phyloP scores from a whole-genome alignment of 345 rosid genomes.

The Ceriops decandra region DNA sequence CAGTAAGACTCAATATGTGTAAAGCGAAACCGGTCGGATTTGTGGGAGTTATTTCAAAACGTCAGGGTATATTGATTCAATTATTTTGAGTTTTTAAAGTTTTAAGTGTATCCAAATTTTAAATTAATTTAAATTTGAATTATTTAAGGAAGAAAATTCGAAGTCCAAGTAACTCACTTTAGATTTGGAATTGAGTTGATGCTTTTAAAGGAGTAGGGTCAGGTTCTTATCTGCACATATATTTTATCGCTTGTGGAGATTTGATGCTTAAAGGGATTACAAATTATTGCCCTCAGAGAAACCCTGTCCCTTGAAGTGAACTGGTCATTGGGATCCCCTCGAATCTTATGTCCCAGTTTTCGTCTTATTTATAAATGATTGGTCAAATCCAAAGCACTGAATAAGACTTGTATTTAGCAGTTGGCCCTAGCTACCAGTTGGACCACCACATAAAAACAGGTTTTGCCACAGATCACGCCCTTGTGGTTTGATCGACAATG shows the following conservation, averaged over 20 bases:
- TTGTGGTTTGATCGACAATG: not conserved
- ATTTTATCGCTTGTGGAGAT: conserved; percentile 20
- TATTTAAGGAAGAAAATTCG: not conserved
- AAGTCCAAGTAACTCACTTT: conserved; percentile 30
- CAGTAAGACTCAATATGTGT: too few relatives aligned
- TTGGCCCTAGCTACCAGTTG: conserved; percentile 11
- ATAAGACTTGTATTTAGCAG: conserved; percentile 3
- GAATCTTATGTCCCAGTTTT: conserved; percentile 26
- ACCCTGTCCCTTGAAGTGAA: conserved; percentile 23
- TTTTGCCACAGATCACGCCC: not conserved
- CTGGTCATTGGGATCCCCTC: conserved; percentile 31
- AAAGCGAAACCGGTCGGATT: too few relatives aligned
- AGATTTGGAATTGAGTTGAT: conserved; percentile 29
- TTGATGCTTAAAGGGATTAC: conserved; percentile 41
- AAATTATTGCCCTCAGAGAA: conserved; percentile 39
- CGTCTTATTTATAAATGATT: not conserved
- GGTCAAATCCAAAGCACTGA: conserved; percentile 20
- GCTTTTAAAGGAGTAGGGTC: conserved; percentile 32
- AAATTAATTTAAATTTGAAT: too few relatives aligned
- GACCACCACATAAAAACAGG: conserved; percentile 19
- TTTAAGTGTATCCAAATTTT: too few relatives aligned
- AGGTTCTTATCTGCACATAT: conserved; percentile 44
- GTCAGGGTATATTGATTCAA: too few relatives aligned
- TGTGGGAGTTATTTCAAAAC: too few relatives aligned
- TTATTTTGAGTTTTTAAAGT: too few relatives aligned